Evolutionary conservation across 805 yeast species (phyloP).

Genomic region (Pichia eremophila): DNA sequence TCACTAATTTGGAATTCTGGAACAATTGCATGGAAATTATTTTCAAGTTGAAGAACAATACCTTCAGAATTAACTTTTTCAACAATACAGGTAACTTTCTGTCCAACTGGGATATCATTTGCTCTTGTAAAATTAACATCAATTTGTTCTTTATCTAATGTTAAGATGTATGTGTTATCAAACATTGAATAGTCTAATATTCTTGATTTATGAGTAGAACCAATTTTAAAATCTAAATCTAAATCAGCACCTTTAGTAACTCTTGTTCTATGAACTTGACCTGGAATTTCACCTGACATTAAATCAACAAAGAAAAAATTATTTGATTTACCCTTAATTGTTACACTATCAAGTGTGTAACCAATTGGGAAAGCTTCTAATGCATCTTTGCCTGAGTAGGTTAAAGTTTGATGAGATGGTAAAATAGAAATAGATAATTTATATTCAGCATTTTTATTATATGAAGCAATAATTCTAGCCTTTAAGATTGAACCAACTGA

Average conservation of each 20-base stretch:
- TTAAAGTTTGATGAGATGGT: constrained; percentile 40
- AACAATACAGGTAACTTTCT: constrained; percentile 46
- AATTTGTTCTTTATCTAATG: constrained; percentile 58
- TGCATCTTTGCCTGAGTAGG: constrained; percentile 20
- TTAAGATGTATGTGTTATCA: constrained; percentile 59
- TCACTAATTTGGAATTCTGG: constrained; percentile 75
- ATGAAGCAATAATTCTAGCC: constrained; percentile 61
- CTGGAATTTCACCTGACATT: constrained; percentile 43
- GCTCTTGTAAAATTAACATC: constrained; percentile 56
- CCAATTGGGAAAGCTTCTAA: constrained; percentile 73
- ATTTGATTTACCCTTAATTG: constrained; percentile 50
- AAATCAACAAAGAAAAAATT: constrained; percentile 48
- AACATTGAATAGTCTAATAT: constrained; percentile 58
- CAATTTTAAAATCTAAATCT: constrained; percentile 44
- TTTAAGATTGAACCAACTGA: constrained; percentile 59
- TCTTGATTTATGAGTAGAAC: constrained; percentile 67
- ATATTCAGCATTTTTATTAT: constrained; percentile 40
- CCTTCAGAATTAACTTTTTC: constrained; percentile 57
- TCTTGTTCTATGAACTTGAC: constrained; percentile 74
- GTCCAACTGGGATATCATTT: constrained; percentile 73
- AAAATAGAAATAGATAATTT: constrained; percentile 56
- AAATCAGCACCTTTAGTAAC: constrained; percentile 39
- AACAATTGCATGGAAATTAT: constrained; percentile 65
- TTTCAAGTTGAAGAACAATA: constrained; percentile 54
- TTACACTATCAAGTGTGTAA: constrained; percentile 49